Base-by-base conservation (phyloP, 208 protist genomes). In the Acanthamoeba culbertsoni region DNA sequence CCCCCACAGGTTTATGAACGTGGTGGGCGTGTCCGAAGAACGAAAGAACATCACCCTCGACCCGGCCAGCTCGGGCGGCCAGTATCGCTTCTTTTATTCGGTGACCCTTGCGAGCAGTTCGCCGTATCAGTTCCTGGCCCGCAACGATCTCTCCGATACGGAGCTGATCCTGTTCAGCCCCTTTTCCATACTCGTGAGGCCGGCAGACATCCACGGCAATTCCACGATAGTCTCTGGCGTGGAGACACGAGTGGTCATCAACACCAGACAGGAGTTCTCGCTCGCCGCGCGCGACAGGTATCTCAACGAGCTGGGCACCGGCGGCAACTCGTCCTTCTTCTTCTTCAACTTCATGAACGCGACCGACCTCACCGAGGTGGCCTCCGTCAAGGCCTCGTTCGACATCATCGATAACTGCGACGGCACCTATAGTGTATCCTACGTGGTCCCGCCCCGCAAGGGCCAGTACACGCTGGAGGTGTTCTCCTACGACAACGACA, bases 361-460 rank as follows among this genome's bases (percentile, higher is more conserved):
- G 16, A 33, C 31, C 20, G 16, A 48, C 28, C 37, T n/a, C 23
- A 88, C 31, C 18, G 28, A 35, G 16, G 37, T 88, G 20, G 28
- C 12, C 18, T 20, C 18, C 18, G 37, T 28, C 16, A 12, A 77
- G 65, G 14, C n/a, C 14, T 20, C 18, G 16, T 46, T 88, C n/a
- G 31, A 12, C 43, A 88, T 88, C 12, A 20, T 59, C 16, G 77
- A 88, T 57, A 88, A 88, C 37, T 88, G 77, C 46, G 77, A 88
- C 28, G 77, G 77, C 37, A 88, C 77, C n/a, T 88, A 88, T 88
- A 48, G 16, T 18, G 43, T 88, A 23, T 37, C 77, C 77, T 88
- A 59, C 77, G 31, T 37, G 77, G 26, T 28, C 18, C 43, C 77
- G 31, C 18, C 77, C 12, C 18, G 46, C 20, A 57, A 88, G 46